Percentiles rank a stretch among this genome's conserved stretches.
Conservation (phyloP, 768 basidiomycete genomes). For the Myochromella boudieri region DNA sequence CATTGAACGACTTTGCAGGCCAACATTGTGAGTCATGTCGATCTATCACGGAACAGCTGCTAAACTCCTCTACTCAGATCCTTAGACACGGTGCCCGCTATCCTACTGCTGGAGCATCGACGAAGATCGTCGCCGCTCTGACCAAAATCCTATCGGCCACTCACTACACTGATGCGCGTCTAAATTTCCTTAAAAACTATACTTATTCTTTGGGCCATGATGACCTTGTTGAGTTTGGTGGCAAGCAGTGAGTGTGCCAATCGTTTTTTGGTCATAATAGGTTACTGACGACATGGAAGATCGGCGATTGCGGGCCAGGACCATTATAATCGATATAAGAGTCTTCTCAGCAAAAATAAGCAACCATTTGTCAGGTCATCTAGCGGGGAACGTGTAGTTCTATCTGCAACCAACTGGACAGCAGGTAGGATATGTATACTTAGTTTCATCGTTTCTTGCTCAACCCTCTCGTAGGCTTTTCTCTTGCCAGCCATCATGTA, state of each 20-base stretch:
- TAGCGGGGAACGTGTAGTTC: constrained; percentile 56
- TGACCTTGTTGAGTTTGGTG: constrained; percentile 69
- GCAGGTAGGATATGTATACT: constrained; percentile 44
- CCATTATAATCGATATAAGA: constrained; percentile 53
- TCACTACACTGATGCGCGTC: constrained; percentile 39
- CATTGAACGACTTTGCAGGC: constrained; percentile 46
- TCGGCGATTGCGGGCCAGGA: constrained; percentile 47
- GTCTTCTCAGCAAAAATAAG: constrained; percentile 40
- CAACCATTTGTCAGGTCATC: constrained; percentile 52
- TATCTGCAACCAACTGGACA: constrained; percentile 72
- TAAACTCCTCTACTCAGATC: constrained; percentile 41
- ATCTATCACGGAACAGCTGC: background rate
- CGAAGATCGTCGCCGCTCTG: constrained; percentile 46
- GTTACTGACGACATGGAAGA: constrained; percentile 18
- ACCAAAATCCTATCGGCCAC: constrained; percentile 51
- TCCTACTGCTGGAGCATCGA: constrained; percentile 55
- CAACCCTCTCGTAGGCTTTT: constrained; percentile 48
- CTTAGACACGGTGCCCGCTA: constrained; percentile 82
- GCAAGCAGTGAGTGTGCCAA: constrained; percentile 48
- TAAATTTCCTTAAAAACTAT: constrained; percentile 61
- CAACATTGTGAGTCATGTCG: constrained; percentile 51
- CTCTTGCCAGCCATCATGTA: constrained; percentile 43
- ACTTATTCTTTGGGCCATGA: constrained; percentile 56
- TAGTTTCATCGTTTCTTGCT: constrained; percentile 1
- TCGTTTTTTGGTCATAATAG: background rate